Base-by-base conservation (phyloP, 768 basidiomycete species). In the Auricularia heimuer region DNA sequence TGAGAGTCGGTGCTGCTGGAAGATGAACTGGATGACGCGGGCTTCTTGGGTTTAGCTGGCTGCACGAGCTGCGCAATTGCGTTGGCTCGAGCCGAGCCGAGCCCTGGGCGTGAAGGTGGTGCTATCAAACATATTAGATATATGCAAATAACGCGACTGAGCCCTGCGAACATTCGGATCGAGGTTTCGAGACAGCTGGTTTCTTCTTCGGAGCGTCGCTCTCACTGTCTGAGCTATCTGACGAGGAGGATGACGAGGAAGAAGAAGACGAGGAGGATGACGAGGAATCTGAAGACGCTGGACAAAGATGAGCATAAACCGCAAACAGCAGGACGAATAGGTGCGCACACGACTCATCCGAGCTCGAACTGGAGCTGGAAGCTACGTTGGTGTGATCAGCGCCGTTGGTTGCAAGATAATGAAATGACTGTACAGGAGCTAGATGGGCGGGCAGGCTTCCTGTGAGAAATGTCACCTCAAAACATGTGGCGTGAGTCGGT, bases 321-420 rank as follows among this genome's bases (percentile, higher is more conserved):
- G 29, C 29, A 29, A 29, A 29, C 29, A 29, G 29, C 29, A 29
- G 29, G 6, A 42, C n/a, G 18, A 54, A 62, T 11, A 51, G 45
- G 65, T 39, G 54, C 63, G 54, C 37, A n/a, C 11, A 10, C 35
- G 4, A 35, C 42, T 67, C 63, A 39, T 64, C 64, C 14, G 61
- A 61, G 47, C 42, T 61, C 16, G 74, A 75, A 63, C 68, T 68
- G 29, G 73, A 73, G 66, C 65, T 73, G 1, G 73, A 71, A 33
- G 73, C 69, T 61, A 70, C 42, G 54, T 71, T 68, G 62, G 7
- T 42, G 39, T 14, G 39, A 14, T 42, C 39, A 42, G 39, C 12
- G 12, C 39, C 8, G 8, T 7, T 42, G 39, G 29, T 29, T 29
- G 29, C 29, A 29, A 29, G 29, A 29, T 29, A 29, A 29, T 42